phyloP scores from a whole-genome alignment of 2,329 filamentous ascomycete species.

The Coniochaeta hoffmannii region DNA sequence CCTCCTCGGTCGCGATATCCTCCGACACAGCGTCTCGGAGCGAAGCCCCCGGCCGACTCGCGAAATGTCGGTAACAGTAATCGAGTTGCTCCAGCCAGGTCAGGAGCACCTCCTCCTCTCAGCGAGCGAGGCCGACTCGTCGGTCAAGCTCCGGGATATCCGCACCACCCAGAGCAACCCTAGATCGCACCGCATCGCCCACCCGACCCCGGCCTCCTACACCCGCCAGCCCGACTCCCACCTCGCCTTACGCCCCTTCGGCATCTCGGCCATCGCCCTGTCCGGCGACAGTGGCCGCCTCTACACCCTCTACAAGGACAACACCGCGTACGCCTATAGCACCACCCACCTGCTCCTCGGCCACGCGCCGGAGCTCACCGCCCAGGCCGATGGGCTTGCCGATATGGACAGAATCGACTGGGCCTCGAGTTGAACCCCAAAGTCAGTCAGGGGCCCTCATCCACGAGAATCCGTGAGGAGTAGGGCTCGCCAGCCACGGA shows the following conservation, averaged over 20 bases:
- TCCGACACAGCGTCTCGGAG: constrained; percentile 33
- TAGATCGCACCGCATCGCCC: constrained; percentile 54
- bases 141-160: constrained; percentile 91
- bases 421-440: no score
- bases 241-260: constrained; percentile 71
- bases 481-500: no score
- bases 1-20: constrained; percentile 16
- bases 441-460: no score
- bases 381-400: no score
- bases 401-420: no score
- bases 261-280: constrained; percentile 78
- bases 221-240: constrained; percentile 71
- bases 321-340: constrained; percentile 88
- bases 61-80: constrained; percentile 82
- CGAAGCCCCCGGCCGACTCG: constrained; percentile 54
- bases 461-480: no score
- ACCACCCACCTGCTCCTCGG: constrained; percentile 83
- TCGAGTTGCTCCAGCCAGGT: constrained; percentile 72
- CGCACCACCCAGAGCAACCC: constrained; percentile 67
- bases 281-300: constrained; percentile 70
- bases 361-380: constrained; percentile 64
- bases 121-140: constrained; percentile 78
- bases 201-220: constrained; percentile 61
- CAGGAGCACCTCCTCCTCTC: constrained; percentile 84
- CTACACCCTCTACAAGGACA: constrained; percentile 89